Percentiles rank a stretch among this genome's conserved stretches.
Evolutionary conservation across 1,139 yeast species (phyloP).

Genomic region (Debaryomyces udenii): DNA sequence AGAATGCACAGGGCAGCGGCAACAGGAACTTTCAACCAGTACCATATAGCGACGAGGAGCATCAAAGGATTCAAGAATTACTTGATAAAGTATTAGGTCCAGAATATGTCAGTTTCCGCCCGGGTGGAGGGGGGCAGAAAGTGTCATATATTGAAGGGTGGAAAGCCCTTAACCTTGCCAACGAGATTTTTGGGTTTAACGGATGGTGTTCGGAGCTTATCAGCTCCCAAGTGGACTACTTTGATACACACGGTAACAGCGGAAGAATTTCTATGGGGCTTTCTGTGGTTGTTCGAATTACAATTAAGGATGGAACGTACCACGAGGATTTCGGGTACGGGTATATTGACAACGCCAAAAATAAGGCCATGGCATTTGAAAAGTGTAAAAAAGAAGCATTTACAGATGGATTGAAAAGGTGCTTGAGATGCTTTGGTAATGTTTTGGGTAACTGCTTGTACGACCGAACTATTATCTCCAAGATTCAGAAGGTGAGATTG

Average conservation of each 20-base stretch:
- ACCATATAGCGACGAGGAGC: slow-evolving; percentile 45
- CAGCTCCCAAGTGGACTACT: slow-evolving; percentile 66
- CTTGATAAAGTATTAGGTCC: slow-evolving; percentile 80
- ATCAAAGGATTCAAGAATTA: slow-evolving; percentile 39
- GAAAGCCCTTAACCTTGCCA: slow-evolving; percentile 77
- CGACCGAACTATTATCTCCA: slow-evolving; percentile 64
- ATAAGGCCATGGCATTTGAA: slow-evolving; percentile 75
- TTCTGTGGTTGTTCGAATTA: slow-evolving; percentile 70
- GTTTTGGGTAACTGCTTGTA: slow-evolving; percentile 79
- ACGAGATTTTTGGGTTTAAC: slow-evolving; percentile 77
- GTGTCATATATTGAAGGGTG: slow-evolving; percentile 81
- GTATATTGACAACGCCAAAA: slow-evolving; percentile 69
- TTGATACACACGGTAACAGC: slow-evolving; percentile 60
- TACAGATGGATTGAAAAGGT: slow-evolving; percentile 78
- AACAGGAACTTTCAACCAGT: slow-evolving; percentile 12
- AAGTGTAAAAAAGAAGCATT: slow-evolving; percentile 81
- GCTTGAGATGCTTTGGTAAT: slow-evolving; percentile 77
- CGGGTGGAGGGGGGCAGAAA: slow-evolving; percentile 71
- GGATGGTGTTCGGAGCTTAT: slow-evolving; percentile 80
- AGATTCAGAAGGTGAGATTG: slow-evolving; percentile 55
- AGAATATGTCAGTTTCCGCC: slow-evolving; percentile 80
- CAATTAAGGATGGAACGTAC: slow-evolving; percentile 72
- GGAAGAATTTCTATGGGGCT: slow-evolving; percentile 65
- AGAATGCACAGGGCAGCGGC: slow-evolving; percentile 1
- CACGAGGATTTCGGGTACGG: slow-evolving; percentile 87